These are phyloP conservation scores for Alternaria ventricosa DNA, from an alignment of 2,329 filamentous ascomycete species.

Conservation along the genomic window DNA sequence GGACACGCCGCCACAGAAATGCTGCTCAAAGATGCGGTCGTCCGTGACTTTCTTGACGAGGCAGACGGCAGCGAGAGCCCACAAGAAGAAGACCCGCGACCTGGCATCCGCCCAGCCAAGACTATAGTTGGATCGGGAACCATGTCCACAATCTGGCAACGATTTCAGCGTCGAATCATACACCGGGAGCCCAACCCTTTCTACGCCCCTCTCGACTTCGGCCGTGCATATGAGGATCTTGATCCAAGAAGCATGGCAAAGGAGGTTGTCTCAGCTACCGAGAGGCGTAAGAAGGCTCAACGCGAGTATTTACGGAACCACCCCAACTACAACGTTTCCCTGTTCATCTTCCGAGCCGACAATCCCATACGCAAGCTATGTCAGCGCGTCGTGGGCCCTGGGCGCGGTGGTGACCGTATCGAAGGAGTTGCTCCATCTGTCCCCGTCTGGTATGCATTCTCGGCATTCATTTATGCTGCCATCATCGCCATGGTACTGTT, in stretches of 20 bases:
- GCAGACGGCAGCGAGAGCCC: conserved; percentile 50
- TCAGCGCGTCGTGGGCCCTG: conserved; percentile 88
- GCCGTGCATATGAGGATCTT: conserved; percentile 74
- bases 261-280: conserved; percentile 83
- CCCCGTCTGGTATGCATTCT: conserved; percentile 90
- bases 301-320: conserved; percentile 87
- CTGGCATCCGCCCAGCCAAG: conserved; percentile 46
- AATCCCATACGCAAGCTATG: conserved; percentile 83
- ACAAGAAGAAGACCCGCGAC: conserved; percentile 39
- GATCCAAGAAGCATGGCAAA: conserved; percentile 89
- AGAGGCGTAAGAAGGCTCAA: conserved; percentile 84
- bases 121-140: conserved; percentile 63
- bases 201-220: conserved; percentile 79
- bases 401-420: conserved; percentile 82
- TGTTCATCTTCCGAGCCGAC: conserved; percentile 82
- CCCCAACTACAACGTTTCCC: conserved; percentile 88
- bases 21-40: conserved; percentile 94
- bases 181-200: conserved; percentile 90
- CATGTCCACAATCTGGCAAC: conserved; percentile 68
- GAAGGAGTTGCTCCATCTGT: conserved; percentile 91
- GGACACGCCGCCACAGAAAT: conserved; percentile 92
- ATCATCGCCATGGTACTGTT: conserved; percentile 98
- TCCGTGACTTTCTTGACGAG: conserved; percentile 92
- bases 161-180: conserved; percentile 62
- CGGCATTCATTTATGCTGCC: conserved; percentile 88